Percentiles rank a stretch among this genome's conserved stretches.
These are phyloP conservation scores for Trametopsis cervina DNA, from an alignment of 768 basidiomycete species.

Conservation along the genomic window DNA sequence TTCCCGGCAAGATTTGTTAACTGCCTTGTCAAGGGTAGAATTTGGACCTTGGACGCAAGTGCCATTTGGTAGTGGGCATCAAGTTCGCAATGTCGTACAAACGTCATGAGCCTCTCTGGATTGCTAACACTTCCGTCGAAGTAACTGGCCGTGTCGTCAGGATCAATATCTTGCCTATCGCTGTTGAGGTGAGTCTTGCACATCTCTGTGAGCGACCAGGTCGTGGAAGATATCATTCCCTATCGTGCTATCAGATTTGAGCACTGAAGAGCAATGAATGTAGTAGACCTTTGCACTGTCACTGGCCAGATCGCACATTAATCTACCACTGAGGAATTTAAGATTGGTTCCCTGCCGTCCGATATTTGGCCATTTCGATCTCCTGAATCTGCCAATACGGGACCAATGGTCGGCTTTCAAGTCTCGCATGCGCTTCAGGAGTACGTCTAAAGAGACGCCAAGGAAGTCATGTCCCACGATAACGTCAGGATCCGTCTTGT, in stretches of 20 bases:
- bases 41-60: conserved; percentile 88
- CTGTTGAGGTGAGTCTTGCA: conserved; percentile 82
- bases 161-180: conserved; percentile 89
- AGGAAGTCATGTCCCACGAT: conserved; percentile 94
- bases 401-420: conserved; percentile 93
- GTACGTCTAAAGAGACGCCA: conserved; percentile 82
- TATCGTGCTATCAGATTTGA: conserved; percentile 22
- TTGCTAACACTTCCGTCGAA: conserved; percentile 77
- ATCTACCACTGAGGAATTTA: conserved; percentile 73
- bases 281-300: conserved; percentile 81
- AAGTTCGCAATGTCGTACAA: conserved; percentile 89
- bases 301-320: conserved; percentile 89
- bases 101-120: conserved; percentile 76
- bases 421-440: conserved; percentile 87
- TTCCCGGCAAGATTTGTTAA: conserved; percentile 95
- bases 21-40: conserved; percentile 87
- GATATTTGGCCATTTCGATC: conserved; percentile 75
- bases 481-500: conserved; percentile 89
- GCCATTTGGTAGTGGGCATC: conserved; percentile 99
- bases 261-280: background rate
- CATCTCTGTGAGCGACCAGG: conserved; percentile 99
- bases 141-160: conserved; percentile 88
- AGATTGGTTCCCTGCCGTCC: conserved; percentile 81
- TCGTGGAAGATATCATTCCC: conserved; percentile 96
- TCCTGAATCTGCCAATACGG: conserved; percentile 82